Percentiles rank a stretch among this genome's conserved stretches.
These are phyloP conservation scores for Rhipidocladum racemiflorum DNA, from an alignment of 176 grass and related monocot genomes.

Conservation along the genomic window DNA sequence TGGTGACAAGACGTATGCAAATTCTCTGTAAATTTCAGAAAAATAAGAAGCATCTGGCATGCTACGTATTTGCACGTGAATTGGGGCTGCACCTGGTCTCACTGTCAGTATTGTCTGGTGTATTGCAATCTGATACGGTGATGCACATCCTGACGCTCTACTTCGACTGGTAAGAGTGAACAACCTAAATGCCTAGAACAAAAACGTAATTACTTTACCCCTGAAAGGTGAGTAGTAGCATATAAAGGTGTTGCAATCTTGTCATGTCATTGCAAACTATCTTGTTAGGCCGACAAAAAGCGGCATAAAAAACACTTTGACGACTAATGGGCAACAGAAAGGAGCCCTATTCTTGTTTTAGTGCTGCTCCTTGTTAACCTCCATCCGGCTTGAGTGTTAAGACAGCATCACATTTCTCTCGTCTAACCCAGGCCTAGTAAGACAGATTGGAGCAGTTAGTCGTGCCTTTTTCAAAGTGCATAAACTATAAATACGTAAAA, in stretches of 20 bases:
- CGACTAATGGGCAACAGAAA: background rate
- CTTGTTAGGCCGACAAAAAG: background rate
- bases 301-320: background rate
- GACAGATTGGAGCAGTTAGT: background rate
- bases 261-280: background rate
- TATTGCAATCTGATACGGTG: background rate
- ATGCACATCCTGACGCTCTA: background rate
- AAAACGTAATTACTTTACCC: background rate
- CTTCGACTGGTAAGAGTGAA: background rate
- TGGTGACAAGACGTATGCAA: background rate
- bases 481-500: background rate
- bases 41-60: constrained; percentile 7
- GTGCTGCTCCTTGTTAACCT: background rate
- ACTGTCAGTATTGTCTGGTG: background rate
- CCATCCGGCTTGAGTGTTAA: background rate
- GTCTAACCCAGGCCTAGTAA: background rate
- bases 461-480: background rate
- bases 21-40: constrained; percentile 4
- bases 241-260: background rate
- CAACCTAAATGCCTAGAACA: background rate
- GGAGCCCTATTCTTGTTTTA: background rate
- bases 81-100: background rate
- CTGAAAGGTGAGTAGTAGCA: background rate
- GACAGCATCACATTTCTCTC: background rate
- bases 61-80: constrained; percentile 10